Base-by-base conservation (phyloP, 2,329 filamentous ascomycete genomes). In the Didymella exigua region DNA sequence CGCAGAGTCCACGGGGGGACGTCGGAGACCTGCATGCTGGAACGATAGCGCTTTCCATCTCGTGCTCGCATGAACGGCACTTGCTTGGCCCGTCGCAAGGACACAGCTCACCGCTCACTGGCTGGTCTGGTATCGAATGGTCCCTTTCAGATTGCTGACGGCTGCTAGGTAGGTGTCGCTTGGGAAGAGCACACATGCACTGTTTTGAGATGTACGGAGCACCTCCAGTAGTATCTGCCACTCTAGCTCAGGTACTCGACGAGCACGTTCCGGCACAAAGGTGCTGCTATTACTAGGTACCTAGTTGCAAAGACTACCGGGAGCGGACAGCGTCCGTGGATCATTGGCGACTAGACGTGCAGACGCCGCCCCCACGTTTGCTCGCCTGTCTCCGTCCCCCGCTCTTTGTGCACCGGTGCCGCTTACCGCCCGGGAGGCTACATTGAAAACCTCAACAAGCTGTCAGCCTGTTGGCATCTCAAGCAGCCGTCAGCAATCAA, bases 101-200 rank as follows among this genome's bases (percentile, higher is more conserved):
- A 27, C 18, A 30, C 34, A 30, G 45, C 52, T 49, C 46, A 30
- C 41, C 53, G 48, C 51, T 59, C 56, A 63, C 54, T 63, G 62
- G 62, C 49, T 54, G 56, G 24, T 11, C 6, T 41, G 30, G 44
- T 48, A 38, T 48, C 51, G 37, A 18, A 48, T 45, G 40, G 33
- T 33, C 44, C 21, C 36, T 19, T 43, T 24, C 37, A 53, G 38
- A 46, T 44, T 30, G 30, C 44, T 50, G 46, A 49, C 46, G 24
- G 46, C 36, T 56, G 26, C 47, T 47, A 33, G 29, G 16, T 43
- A 36, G 29, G 16, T 43, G 29, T 37, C 37, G 9, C 48, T 49
- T 42, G 38, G 45, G 38, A 27, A 46, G 45, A 26, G 33, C n/a
- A 24, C n/a, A 27, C 43, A 30, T 10, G 37, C 42, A 29, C 16